These are phyloP conservation scores for Excoecaria agallocha DNA, from an alignment of 345 rosid species.

Conservation along the genomic window DNA sequence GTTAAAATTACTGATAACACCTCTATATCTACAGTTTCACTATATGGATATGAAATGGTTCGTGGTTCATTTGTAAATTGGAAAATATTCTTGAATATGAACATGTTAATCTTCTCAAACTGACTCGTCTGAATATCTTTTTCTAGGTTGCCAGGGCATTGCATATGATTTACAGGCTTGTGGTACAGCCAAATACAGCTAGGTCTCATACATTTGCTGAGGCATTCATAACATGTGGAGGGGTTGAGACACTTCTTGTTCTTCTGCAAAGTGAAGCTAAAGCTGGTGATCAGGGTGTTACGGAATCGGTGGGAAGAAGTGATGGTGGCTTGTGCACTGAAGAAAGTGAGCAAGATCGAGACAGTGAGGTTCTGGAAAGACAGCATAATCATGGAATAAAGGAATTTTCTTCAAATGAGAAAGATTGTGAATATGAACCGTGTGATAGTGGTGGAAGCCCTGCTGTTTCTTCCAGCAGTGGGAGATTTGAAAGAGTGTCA, in stretches of 20 bases:
- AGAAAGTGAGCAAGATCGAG: slow-evolving; percentile 40
- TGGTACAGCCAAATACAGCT: slow-evolving; percentile 86
- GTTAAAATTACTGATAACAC: slow-evolving; percentile 6
- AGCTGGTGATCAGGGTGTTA: slow-evolving; percentile 57
- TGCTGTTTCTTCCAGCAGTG: slow-evolving; percentile 37
- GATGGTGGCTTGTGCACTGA: slow-evolving; percentile 36
- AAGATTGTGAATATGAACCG: slow-evolving; percentile 35
- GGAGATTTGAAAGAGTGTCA: slow-evolving; percentile 50
- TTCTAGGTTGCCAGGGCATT: slow-evolving; percentile 85
- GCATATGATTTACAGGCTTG: slow-evolving; percentile 83
- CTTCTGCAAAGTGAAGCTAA: slow-evolving; percentile 92
- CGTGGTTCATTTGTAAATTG: slow-evolving; percentile 5
- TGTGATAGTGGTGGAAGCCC: slow-evolving; percentile 31
- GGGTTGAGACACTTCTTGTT: slow-evolving; percentile 96
- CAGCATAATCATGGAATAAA: slow-evolving; percentile 42
- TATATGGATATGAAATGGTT: not conserved
- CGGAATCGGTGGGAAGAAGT: slow-evolving; percentile 35
- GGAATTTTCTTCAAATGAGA: slow-evolving; percentile 38
- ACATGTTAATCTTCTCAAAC: slow-evolving; percentile 13
- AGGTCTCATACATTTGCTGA: slow-evolving; percentile 77
- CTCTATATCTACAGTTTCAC: not conserved
- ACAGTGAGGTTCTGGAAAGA: slow-evolving; percentile 30
- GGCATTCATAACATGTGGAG: slow-evolving; percentile 80
- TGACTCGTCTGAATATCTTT: slow-evolving; percentile 21
- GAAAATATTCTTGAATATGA: slow-evolving; percentile 1